phyloP scores from a whole-genome alignment of 768 basidiomycete species.

The Hericium erinaceus region DNA sequence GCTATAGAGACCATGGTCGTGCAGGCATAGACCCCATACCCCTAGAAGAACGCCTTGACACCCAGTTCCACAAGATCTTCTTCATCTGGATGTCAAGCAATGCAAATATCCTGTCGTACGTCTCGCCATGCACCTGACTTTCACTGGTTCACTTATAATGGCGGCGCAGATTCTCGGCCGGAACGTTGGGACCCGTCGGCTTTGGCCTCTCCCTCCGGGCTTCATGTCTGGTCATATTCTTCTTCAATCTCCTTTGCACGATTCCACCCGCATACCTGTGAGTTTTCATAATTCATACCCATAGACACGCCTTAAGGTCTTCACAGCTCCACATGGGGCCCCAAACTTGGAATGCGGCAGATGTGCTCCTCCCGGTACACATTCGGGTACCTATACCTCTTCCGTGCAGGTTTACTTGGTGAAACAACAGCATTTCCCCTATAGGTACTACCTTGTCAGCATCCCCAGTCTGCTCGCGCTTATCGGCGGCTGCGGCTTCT shows the following conservation, averaged over 20 bases:
- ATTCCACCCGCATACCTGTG: conserved; percentile 36
- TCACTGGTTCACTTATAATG: neutral
- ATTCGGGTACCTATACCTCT: conserved; percentile 36
- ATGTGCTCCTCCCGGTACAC: conserved; percentile 68
- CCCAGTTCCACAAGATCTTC: conserved; percentile 31
- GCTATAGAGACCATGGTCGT: neutral
- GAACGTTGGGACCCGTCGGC: conserved; percentile 35
- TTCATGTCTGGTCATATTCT: conserved; percentile 35
- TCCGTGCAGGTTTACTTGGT: neutral
- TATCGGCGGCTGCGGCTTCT: conserved; percentile 44
- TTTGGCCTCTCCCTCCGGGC: conserved; percentile 36
- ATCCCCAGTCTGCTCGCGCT: conserved; percentile 39
- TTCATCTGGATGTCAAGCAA: conserved; percentile 33
- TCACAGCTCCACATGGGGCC: conserved; percentile 58
- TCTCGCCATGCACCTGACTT: neutral
- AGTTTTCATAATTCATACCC: conserved; percentile 3
- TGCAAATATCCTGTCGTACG: conserved; percentile 31
- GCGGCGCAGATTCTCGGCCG: conserved; percentile 32
- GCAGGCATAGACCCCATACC: conserved; percentile 28
- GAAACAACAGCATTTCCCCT: conserved; percentile 2
- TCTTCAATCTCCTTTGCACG: conserved; percentile 37
- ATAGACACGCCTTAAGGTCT: neutral
- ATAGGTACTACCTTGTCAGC: conserved; percentile 48
- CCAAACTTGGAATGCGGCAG: conserved; percentile 70
- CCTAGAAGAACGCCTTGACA: conserved; percentile 26